Percentiles rank a stretch among this genome's conserved stretches.
Evolutionary conservation across 257 asterid genomes (phyloP).

Genomic region (Rhazya stricta): DNA sequence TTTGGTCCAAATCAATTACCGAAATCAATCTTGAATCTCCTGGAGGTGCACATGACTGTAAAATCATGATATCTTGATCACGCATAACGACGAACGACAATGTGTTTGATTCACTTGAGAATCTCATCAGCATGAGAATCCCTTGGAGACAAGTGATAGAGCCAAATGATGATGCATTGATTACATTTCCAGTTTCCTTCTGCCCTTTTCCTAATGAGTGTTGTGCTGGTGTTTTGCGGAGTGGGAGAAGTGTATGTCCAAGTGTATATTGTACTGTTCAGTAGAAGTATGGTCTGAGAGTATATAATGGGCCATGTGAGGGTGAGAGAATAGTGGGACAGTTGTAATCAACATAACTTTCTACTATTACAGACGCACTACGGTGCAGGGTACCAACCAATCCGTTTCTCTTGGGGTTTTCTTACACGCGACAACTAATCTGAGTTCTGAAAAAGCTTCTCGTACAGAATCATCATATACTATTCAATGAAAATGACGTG

Average conservation of each 20-base stretch:
- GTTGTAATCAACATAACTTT: constrained; percentile 1
- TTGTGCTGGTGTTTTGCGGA: not conserved
- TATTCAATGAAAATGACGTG: not conserved
- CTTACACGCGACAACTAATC: constrained; percentile 28
- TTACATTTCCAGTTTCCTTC: not conserved
- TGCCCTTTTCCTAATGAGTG: not conserved
- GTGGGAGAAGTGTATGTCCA: not conserved
- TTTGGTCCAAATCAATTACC: not conserved
- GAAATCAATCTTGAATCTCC: not conserved
- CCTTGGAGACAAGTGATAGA: not conserved
- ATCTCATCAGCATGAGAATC: not conserved
- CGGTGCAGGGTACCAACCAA: constrained; percentile 11
- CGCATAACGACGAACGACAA: not conserved
- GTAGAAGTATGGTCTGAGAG: not conserved
- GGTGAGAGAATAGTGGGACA: not conserved
- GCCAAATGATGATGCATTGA: not conserved
- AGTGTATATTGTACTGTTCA: not conserved
- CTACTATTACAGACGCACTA: constrained; percentile 1
- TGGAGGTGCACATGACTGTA: not conserved
- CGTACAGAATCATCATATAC: not conserved
- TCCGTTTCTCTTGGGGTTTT: constrained; percentile 18
- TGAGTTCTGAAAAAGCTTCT: constrained; percentile 12
- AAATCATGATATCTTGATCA: not conserved
- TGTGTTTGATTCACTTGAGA: not conserved
- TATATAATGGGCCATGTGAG: not conserved